Evolutionary conservation across 129 eudicot species (phyloP).

Genomic region (Pittosporum tobira): DNA sequence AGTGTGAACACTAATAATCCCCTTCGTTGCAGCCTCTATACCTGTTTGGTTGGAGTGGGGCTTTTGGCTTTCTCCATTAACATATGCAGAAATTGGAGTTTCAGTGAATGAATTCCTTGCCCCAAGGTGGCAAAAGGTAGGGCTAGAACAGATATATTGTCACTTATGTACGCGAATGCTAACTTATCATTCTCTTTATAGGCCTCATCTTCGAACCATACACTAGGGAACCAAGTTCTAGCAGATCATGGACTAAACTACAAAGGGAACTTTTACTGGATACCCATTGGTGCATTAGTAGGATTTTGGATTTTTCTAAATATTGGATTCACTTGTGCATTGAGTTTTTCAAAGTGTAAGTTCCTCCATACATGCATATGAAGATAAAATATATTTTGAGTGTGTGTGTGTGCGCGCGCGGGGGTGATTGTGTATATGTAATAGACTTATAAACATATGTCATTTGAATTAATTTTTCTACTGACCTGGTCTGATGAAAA

Average conservation of each 20-base stretch:
- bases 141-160: neutral
- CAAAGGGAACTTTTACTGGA: conserved; percentile 9
- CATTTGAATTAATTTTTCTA: neutral
- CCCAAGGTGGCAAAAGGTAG: conserved; percentile 17
- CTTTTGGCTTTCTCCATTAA: conserved; percentile 35
- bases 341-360: conserved; percentile 10
- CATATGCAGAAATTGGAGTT: conserved; percentile 32
- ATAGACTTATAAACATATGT: neutral
- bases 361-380: neutral
- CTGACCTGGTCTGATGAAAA: neutral
- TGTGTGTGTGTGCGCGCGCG: too few species aligned
- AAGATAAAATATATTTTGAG: neutral
- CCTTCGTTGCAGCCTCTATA: conserved; percentile 11
- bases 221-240: conserved; percentile 11
- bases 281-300: conserved; percentile 11
- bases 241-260: conserved; percentile 6
- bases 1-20: neutral
- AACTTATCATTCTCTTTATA: neutral
- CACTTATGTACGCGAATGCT: neutral
- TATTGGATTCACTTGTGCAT: conserved; percentile 9
- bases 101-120: conserved; percentile 28
- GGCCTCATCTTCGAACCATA: neutral
- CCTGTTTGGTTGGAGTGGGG: conserved; percentile 40
- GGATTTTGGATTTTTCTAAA: conserved; percentile 5
- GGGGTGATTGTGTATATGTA: too few species aligned